These are phyloP conservation scores for Rhododendron williamsianum DNA, from an alignment of 148 eudicot genomes.

Conservation along the genomic window DNA sequence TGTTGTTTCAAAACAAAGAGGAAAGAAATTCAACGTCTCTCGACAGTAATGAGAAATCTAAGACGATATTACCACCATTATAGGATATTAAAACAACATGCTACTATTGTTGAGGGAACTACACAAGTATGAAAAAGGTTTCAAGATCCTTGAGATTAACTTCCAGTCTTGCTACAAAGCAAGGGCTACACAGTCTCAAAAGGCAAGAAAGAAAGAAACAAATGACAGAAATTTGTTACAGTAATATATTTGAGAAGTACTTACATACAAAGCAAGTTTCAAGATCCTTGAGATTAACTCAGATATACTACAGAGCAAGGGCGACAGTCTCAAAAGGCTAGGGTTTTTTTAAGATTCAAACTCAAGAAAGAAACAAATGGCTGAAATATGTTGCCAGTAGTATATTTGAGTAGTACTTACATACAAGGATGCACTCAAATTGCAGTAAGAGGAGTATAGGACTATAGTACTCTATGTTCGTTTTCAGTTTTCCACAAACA, in stretches of 20 bases:
- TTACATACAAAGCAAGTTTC: neutral
- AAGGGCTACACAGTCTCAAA: neutral
- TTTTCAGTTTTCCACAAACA: slow-evolving; percentile 7
- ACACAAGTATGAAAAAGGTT: neutral
- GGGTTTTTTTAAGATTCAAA: neutral
- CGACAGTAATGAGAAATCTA: neutral
- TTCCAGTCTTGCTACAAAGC: neutral
- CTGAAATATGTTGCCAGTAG: neutral
- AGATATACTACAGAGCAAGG: neutral
- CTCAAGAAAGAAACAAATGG: neutral
- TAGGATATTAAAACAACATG: neutral
- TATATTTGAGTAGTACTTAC: neutral
- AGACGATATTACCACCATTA: neutral
- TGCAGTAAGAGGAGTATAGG: neutral
- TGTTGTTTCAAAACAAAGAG: neutral
- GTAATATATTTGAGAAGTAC: neutral
- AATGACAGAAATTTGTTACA: neutral
- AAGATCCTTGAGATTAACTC: neutral
- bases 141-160: neutral
- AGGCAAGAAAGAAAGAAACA: neutral
- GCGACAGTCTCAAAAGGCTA: neutral
- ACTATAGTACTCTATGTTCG: neutral
- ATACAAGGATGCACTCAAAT: neutral
- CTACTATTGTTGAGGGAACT: neutral
- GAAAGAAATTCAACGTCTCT: neutral